Percentiles rank a stretch among this genome's conserved stretches.
phyloP scores from a whole-genome alignment of 1,139 yeast genomes.

The Candida neerlandica region DNA sequence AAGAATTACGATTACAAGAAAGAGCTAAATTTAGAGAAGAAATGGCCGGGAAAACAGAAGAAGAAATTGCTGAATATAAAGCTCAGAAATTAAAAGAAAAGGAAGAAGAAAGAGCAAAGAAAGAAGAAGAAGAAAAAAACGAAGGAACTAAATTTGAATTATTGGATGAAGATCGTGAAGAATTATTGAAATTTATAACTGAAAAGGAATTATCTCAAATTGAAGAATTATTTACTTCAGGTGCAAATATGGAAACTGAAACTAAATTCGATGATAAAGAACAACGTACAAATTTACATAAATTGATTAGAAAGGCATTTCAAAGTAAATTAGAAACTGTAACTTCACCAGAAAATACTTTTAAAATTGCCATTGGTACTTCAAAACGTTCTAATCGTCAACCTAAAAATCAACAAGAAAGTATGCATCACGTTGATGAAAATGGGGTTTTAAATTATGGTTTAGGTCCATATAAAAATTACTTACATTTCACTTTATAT shows the following conservation, averaged over 20 bases:
- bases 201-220: constrained; percentile 59
- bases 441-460: constrained; percentile 55
- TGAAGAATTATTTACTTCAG: constrained; percentile 56
- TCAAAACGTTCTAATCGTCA: constrained; percentile 23
- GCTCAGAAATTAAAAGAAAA: constrained; percentile 24
- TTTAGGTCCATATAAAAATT: constrained; percentile 69
- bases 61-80: constrained; percentile 37
- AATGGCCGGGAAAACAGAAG: constrained; percentile 35
- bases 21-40: constrained; percentile 42
- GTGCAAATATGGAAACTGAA: constrained; percentile 61
- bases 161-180: constrained; percentile 43
- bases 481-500: constrained; percentile 76
- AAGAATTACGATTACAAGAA: constrained; percentile 52
- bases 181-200: constrained; percentile 59
- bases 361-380: constrained; percentile 50
- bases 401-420: constrained; percentile 38
- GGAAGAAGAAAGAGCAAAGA: constrained; percentile 17
- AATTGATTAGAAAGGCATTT: constrained; percentile 72
- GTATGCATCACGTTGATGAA: constrained; percentile 53
- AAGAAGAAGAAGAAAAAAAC: constrained; percentile 17
- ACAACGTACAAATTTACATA: constrained; percentile 75
- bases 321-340: constrained; percentile 75
- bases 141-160: constrained; percentile 41
- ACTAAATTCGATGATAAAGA: constrained; percentile 67
- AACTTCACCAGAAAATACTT: constrained; percentile 69